Conservation (phyloP, 768 basidiomycete genomes). For the Trichaptum fuscoviolaceum region DNA sequence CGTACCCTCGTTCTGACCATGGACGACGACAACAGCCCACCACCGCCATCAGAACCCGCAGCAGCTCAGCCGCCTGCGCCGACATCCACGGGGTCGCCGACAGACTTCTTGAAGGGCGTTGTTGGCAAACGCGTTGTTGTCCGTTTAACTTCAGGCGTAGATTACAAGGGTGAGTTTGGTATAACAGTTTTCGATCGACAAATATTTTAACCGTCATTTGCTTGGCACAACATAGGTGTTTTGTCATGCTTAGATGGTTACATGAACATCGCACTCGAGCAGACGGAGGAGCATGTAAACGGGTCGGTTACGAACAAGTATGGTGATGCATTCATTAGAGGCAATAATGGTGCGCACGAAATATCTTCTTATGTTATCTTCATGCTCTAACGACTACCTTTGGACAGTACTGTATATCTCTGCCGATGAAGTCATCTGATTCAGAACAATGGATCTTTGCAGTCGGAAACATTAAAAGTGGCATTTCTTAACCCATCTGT, state of each 20-base stretch:
- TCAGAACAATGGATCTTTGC: neutral
- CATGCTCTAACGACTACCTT: conserved; percentile 9
- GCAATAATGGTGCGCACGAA: conserved; percentile 72
- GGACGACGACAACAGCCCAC: conserved; percentile 21
- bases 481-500: neutral
- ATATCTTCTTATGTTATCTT: conserved; percentile 8
- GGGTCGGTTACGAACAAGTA: conserved; percentile 84
- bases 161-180: conserved; percentile 71
- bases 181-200: neutral
- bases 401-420: conserved; percentile 71
- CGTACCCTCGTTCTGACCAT: neutral
- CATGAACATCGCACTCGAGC: conserved; percentile 98
- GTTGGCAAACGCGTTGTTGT: conserved; percentile 96
- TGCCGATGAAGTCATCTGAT: conserved; percentile 54
- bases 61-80: conserved; percentile 34
- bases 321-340: conserved; percentile 93
- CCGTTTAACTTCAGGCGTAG: conserved; percentile 84
- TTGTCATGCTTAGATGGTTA: conserved; percentile 96
- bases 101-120: conserved; percentile 90
- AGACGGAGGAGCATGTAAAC: conserved; percentile 93
- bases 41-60: conserved; percentile 34
- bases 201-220: conserved; percentile 2
- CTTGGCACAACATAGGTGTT: conserved; percentile 50
- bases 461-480: neutral
- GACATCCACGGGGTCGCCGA: conserved; percentile 69